Base-by-base conservation (phyloP, 1,284 basidiomycete species). In the Marasmius oreades region DNA sequence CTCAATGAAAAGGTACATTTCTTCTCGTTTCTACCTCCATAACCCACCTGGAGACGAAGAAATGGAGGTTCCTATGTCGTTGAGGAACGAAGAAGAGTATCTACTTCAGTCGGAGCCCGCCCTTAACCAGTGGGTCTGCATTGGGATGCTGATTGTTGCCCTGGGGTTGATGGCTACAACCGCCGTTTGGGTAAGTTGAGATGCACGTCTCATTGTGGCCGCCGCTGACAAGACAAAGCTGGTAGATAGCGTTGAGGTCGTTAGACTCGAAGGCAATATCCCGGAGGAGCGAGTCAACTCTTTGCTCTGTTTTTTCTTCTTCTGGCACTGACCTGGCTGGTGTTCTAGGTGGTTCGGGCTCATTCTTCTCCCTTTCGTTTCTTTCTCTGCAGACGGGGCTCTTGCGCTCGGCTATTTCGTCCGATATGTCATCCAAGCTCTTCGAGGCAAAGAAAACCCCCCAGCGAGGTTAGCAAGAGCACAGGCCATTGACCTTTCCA, bases 41-140 rank as follows among this genome's bases (percentile, higher is more conserved):
- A 73, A 79, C 58, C 79, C 79, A 4, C 77, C 78, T 0, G 77
- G 76, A n/a, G 67, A 74, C 6, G 70, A 77, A 52, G 71, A 67
- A 12, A 63, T 69, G 0, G 67, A 72, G 43, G 71, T 72, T 2
- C 76, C 75, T 0, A 52, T 63, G 50, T 59, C 64, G 39, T 31
- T 73, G 39, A 67, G 62, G 50, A 61, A 70, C 26, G 61, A 69
- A 42, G 72, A 74, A 57, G 48, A 62, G 1, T 57, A 71, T 7
- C 63, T 76, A 11, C 58, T 61, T 20, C 54, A 67, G 28, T 67
- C 63, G 45, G 68, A 73, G n/a, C 78, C 79, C 0, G 62, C 72
- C 43, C 68, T 76, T 16, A 77, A 74, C 59, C 71, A 74, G 12
- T 76, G 72, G 71, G 73, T 73, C 8, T 77, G 76, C 60, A 57